These are phyloP conservation scores for Amanita brunnescens DNA, from an alignment of 768 basidiomycete genomes.

Conservation along the genomic window DNA sequence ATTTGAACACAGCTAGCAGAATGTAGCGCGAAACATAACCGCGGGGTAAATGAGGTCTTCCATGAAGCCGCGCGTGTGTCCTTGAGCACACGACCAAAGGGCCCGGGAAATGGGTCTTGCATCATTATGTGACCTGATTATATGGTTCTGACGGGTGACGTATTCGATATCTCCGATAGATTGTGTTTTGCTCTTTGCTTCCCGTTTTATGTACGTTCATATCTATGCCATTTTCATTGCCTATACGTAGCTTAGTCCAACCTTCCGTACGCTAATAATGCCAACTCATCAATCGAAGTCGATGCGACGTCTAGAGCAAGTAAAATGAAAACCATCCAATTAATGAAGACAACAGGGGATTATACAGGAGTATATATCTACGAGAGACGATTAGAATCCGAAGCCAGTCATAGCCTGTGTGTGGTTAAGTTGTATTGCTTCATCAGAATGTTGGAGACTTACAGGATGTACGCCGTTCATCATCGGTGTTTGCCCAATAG, in stretches of 20 bases:
- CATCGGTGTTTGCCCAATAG: slow-evolving; percentile 55
- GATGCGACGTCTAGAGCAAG: not conserved
- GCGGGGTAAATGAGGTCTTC: slow-evolving; percentile 91
- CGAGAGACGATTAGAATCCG: slow-evolving; percentile 23
- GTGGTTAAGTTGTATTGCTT: not conserved
- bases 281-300: not conserved
- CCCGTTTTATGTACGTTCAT: not conserved
- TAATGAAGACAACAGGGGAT: not conserved
- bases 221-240: not conserved
- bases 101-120: slow-evolving; percentile 46
- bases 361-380: slow-evolving; percentile 1
- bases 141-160: no score
- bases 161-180: no score
- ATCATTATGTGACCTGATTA: slow-evolving; percentile 54
- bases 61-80: slow-evolving; percentile 86
- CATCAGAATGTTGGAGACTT: slow-evolving; percentile 17
- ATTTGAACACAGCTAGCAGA: slow-evolving; percentile 37
- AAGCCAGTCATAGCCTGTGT: slow-evolving; percentile 61
- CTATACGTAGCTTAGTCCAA: not conserved
- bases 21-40: slow-evolving; percentile 95
- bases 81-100: slow-evolving; percentile 64
- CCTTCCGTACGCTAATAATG: not conserved
- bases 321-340: not conserved
- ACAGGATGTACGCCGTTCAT: slow-evolving; percentile 69
- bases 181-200: not conserved